phyloP scores from a whole-genome alignment of 2,329 filamentous ascomycete species.

The Tolypocladium pustulatum region DNA sequence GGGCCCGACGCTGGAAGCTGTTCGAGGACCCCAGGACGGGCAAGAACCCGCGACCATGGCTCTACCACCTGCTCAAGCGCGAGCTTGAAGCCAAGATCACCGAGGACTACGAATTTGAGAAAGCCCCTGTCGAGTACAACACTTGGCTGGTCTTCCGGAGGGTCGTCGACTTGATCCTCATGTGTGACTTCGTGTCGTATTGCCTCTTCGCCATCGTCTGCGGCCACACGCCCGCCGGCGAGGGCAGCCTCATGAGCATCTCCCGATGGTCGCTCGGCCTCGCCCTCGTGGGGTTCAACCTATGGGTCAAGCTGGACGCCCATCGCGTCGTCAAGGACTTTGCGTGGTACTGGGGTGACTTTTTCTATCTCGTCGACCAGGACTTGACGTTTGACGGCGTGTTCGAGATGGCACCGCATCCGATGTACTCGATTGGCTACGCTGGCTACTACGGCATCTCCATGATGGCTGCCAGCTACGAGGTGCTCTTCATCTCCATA shows the following conservation, averaged over 20 bases:
- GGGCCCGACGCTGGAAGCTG: constrained; percentile 76
- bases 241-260: constrained; percentile 57
- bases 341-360: constrained; percentile 99
- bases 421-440: constrained; percentile 98
- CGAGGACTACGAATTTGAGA: constrained; percentile 85
- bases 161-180: constrained; percentile 90
- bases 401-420: constrained; percentile 97
- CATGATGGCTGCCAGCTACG: constrained; percentile 95
- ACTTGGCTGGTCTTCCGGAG: constrained; percentile 96
- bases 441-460: constrained; percentile 97
- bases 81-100: constrained; percentile 94
- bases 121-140: constrained; percentile 95
- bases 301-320: constrained; percentile 97
- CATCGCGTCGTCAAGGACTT: constrained; percentile 98
- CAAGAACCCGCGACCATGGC: constrained; percentile 68
- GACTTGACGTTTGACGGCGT: constrained; percentile 97
- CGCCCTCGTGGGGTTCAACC: constrained; percentile 77
- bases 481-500: constrained; percentile 94
- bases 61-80: constrained; percentile 75
- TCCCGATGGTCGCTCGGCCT: constrained; percentile 73
- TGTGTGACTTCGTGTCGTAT: constrained; percentile 98
- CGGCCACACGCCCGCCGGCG: constrained; percentile 61
- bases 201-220: constrained; percentile 91
- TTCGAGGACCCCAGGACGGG: constrained; percentile 78
- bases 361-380: constrained; percentile 97